Percentiles rank a stretch among this genome's conserved stretches.
These are phyloP conservation scores for Lithospermum erythrorhizon DNA, from an alignment of 257 asterid genomes.

Conservation along the genomic window DNA sequence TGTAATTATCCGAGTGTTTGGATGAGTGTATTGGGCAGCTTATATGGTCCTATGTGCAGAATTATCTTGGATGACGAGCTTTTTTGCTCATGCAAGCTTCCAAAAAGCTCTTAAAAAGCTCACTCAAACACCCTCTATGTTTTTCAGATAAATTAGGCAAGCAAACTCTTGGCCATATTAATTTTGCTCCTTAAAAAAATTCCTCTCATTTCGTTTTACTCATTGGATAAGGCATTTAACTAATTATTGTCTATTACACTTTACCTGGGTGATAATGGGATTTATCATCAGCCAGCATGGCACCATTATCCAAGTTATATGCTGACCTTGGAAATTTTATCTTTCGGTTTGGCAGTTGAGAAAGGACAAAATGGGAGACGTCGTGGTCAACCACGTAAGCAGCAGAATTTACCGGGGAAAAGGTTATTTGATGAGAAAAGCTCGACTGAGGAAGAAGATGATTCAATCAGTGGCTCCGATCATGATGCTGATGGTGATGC, in stretches of 20 bases:
- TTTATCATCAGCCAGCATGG: not conserved
- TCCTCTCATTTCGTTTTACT: not conserved
- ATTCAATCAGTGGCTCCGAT: constrained; percentile 77
- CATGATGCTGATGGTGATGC: constrained; percentile 45
- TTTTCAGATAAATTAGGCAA: not conserved
- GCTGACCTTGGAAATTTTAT: constrained; percentile 1
- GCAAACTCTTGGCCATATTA: not conserved
- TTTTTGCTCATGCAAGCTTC: too few relatives aligned
- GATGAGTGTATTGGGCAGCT: too few relatives aligned
- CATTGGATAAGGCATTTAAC: not conserved
- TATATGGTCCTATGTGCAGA: too few relatives aligned
- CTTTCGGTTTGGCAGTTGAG: constrained; percentile 31
- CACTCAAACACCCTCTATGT: too few relatives aligned
- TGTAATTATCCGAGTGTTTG: not conserved
- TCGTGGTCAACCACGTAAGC: constrained; percentile 82
- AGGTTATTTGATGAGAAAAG: constrained; percentile 62
- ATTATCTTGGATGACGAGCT: too few relatives aligned
- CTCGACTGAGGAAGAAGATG: constrained; percentile 75
- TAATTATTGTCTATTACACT: not conserved
- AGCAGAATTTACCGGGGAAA: constrained; percentile 58
- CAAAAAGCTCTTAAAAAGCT: too few relatives aligned
- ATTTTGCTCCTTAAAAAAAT: too few relatives aligned
- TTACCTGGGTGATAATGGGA: not conserved
- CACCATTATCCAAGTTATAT: not conserved
- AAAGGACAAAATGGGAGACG: constrained; percentile 49